Evolutionary conservation across 352 stramenopile genomes (phyloP).

Genomic region (Thalassiosira hispida): DNA sequence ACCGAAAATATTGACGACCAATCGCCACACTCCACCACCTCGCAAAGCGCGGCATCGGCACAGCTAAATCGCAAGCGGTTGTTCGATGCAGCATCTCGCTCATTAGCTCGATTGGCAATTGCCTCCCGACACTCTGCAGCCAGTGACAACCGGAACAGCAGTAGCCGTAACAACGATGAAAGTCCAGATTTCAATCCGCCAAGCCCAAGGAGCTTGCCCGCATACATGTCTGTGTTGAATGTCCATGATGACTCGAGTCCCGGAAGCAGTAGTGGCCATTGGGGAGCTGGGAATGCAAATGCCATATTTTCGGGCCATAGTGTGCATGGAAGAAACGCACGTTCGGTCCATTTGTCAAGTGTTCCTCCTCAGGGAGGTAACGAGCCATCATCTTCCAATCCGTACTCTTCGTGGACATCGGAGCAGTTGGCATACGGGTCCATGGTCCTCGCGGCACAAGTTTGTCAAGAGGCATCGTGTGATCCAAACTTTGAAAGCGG

Average conservation of each 20-base stretch:
- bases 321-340: constrained; percentile 45
- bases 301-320: constrained; percentile 46
- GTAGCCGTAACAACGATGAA: constrained; percentile 14
- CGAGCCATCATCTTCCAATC: constrained; percentile 5
- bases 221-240: constrained; percentile 60
- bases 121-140: constrained; percentile 25
- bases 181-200: constrained; percentile 50
- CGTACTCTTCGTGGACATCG: constrained; percentile 33
- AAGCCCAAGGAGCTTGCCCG: constrained; percentile 43
- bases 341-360: constrained; percentile 39
- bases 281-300: constrained; percentile 11
- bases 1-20: constrained; percentile 16
- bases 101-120: constrained; percentile 53
- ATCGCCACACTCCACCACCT: constrained; percentile 38
- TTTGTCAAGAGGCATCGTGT: constrained; percentile 32
- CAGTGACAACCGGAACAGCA: background rate
- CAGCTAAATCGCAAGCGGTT: constrained; percentile 42
- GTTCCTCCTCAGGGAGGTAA: background rate
- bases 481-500: constrained; percentile 24
- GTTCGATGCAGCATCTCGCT: constrained; percentile 52
- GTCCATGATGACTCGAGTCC: constrained; percentile 26
- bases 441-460: constrained; percentile 30
- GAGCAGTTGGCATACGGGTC: constrained; percentile 38
- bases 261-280: background rate
- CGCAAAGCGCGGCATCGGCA: constrained; percentile 36